Conservation (phyloP, 352 stramenopile species). For the Phytophthora sp. region DNA sequence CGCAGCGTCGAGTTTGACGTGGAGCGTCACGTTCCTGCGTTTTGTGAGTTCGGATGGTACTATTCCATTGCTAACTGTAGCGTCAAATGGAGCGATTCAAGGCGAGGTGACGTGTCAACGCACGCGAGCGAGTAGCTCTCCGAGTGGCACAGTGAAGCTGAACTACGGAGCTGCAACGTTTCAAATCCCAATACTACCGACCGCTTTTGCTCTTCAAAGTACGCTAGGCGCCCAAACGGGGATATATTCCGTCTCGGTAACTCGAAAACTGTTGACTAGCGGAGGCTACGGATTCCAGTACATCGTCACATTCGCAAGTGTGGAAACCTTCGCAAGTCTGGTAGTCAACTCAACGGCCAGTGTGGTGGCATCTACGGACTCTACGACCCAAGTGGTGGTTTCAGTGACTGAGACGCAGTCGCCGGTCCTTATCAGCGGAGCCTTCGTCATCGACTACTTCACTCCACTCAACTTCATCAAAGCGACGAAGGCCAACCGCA, state of each 20-base stretch:
- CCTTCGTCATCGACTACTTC: conserved; percentile 56
- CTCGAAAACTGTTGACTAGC: conserved; percentile 18
- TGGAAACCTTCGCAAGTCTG: conserved; percentile 52
- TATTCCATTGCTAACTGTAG: conserved; percentile 50
- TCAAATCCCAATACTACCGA: conserved; percentile 24
- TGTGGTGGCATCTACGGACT: conserved; percentile 17
- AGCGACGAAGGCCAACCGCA: conserved; percentile 31
- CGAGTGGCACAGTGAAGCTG: conserved; percentile 45
- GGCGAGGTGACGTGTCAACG: conserved; percentile 37
- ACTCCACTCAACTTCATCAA: conserved; percentile 49
- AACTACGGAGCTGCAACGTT: conserved; percentile 48
- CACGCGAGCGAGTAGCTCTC: conserved; percentile 19
- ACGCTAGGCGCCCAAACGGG: conserved; percentile 36
- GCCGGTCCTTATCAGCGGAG: conserved; percentile 51
- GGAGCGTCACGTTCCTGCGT: conserved; percentile 61
- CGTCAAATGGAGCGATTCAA: conserved; percentile 47
- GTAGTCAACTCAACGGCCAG: conserved; percentile 21
- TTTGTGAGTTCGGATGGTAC: conserved; percentile 38
- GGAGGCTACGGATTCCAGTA: conserved; percentile 55
- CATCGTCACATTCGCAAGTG: conserved; percentile 56
- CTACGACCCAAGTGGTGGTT: conserved; percentile 19
- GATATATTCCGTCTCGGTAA: conserved; percentile 45
- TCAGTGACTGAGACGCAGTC: conserved; percentile 35
- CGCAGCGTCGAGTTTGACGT: conserved; percentile 43
- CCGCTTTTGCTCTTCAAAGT: conserved; percentile 37